phyloP scores from a whole-genome alignment of 2,329 filamentous ascomycete species.

The Aspergillus felis region DNA sequence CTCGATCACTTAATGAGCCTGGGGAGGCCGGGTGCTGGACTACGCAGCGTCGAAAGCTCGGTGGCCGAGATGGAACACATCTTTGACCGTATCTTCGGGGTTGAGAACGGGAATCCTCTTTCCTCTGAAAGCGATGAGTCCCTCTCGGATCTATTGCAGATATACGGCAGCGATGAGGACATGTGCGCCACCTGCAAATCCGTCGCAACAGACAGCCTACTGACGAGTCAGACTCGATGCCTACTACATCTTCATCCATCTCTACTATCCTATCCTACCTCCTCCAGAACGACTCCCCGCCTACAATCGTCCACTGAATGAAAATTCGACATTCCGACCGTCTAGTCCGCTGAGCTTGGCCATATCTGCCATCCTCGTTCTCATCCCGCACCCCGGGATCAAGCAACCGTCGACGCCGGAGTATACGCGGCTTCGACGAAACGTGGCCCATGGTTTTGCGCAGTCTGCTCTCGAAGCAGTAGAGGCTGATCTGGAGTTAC shows the following conservation, averaged over 20 bases:
- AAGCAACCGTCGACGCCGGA: conserved; percentile 13
- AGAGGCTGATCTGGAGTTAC: conserved; percentile 24
- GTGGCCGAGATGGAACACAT: not conserved
- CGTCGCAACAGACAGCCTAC: not conserved
- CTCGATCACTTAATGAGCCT: not conserved
- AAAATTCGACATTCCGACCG: conserved; percentile 13
- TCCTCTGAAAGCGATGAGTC: not conserved
- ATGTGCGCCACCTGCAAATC: not conserved
- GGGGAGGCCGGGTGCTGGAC: not conserved
- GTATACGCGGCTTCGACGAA: conserved; percentile 18
- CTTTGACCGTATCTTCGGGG: not conserved
- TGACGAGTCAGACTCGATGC: conserved; percentile 21
- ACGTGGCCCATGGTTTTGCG: conserved; percentile 20
- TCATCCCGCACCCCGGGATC: conserved; percentile 24
- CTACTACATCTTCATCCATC: conserved; percentile 30
- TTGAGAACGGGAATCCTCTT: not conserved
- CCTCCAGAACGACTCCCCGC: conserved; percentile 15
- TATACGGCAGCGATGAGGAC: not conserved
- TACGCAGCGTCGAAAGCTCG: not conserved
- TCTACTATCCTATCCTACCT: conserved; percentile 27
- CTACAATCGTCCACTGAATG: conserved; percentile 10
- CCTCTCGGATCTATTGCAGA: not conserved
- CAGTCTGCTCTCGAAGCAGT: conserved; percentile 21
- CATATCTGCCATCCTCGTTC: conserved; percentile 22
- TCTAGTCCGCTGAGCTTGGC: conserved; percentile 24